A percentile compares a stretch with the other conserved stretches of the same genome.
phyloP scores from a whole-genome alignment of 805 yeast species.

The Yarrowia hollandica region DNA sequence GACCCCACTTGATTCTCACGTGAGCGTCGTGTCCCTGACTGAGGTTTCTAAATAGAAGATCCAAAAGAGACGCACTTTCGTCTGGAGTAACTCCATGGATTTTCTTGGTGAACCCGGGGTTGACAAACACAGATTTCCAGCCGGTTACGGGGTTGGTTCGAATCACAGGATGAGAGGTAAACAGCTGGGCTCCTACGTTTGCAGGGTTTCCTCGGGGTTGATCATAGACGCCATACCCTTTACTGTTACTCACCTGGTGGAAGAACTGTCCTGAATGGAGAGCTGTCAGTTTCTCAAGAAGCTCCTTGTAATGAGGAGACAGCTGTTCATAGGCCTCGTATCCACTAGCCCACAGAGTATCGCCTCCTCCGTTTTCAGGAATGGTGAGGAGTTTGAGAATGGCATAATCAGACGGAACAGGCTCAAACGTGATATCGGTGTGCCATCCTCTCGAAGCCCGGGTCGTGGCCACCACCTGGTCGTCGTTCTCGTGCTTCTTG shows the following conservation, averaged over 20 bases:
- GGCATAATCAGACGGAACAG: conserved; percentile 54
- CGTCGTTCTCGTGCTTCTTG: not conserved
- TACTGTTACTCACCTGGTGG: not conserved
- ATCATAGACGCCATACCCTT: not conserved
- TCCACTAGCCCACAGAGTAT: conserved; percentile 61
- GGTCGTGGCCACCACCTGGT: not conserved
- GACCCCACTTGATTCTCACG: conserved; percentile 53
- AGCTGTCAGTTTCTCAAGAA: conserved; percentile 55
- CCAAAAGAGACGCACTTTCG: conserved; percentile 59
- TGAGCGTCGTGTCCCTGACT: conserved; percentile 51
- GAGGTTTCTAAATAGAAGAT: conserved; percentile 53
- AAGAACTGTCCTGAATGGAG: conserved; percentile 51
- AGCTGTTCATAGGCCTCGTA: conserved; percentile 64
- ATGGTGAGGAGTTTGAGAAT: conserved; percentile 51
- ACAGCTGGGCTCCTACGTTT: conserved; percentile 50
- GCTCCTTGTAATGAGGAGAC: conserved; percentile 56
- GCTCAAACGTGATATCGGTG: conserved; percentile 56
- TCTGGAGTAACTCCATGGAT: conserved; percentile 68
- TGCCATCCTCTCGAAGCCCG: conserved; percentile 44
- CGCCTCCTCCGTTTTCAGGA: conserved; percentile 63
- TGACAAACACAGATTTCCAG: conserved; percentile 48
- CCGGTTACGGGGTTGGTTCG: conserved; percentile 54
- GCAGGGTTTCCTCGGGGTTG: not conserved
- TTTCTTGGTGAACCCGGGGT: conserved; percentile 51
- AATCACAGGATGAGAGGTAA: conserved; percentile 52